Evolutionary conservation across 2,329 filamentous ascomycete genomes (phyloP).

Genomic region (Ambrosiella xylebori): DNA sequence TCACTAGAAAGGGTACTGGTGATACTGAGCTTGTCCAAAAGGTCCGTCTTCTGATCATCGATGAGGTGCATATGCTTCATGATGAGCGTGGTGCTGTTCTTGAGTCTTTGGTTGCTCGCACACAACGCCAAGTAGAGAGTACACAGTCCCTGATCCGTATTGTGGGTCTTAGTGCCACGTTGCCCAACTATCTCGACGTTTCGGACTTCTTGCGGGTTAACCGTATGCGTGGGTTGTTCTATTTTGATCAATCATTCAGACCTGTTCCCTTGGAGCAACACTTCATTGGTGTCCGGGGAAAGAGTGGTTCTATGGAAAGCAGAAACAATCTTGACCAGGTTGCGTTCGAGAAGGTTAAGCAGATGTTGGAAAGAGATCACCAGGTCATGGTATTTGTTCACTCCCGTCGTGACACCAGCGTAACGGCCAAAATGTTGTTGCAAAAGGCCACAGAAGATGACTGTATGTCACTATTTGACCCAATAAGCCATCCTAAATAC

Average conservation of each 20-base stretch:
- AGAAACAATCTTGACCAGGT: conserved; percentile 78
- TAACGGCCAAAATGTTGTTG: conserved; percentile 69
- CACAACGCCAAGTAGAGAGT: conserved; percentile 90
- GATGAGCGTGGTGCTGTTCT: conserved; percentile 92
- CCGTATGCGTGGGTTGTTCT: conserved; percentile 79
- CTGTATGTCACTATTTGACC: conserved; percentile 69
- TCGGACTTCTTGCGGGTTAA: conserved; percentile 96
- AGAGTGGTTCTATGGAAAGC: conserved; percentile 61
- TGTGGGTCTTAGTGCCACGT: conserved; percentile 80
- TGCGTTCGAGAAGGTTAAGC: conserved; percentile 83
- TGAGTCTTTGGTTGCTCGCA: conserved; percentile 87
- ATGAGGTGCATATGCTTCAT: conserved; percentile 98
- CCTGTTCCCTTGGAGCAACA: conserved; percentile 94
- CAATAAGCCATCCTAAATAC: conserved; percentile 60
- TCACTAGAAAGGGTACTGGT: conserved; percentile 90
- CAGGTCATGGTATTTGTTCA: conserved; percentile 99
- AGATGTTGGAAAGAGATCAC: conserved; percentile 83
- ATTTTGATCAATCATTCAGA: conserved; percentile 90
- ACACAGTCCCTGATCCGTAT: conserved; percentile 95
- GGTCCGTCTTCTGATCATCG: conserved; percentile 86
- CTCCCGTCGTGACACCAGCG: conserved; percentile 81
- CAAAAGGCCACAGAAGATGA: conserved; percentile 73
- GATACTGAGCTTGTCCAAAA: conserved; percentile 97
- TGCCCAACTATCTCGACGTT: conserved; percentile 94
- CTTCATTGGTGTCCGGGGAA: conserved; percentile 91